A percentile compares a stretch with the other conserved stretches of the same genome.
Conservation (phyloP, 2,329 filamentous ascomycete species). For the Phialophora macrospora region DNA sequence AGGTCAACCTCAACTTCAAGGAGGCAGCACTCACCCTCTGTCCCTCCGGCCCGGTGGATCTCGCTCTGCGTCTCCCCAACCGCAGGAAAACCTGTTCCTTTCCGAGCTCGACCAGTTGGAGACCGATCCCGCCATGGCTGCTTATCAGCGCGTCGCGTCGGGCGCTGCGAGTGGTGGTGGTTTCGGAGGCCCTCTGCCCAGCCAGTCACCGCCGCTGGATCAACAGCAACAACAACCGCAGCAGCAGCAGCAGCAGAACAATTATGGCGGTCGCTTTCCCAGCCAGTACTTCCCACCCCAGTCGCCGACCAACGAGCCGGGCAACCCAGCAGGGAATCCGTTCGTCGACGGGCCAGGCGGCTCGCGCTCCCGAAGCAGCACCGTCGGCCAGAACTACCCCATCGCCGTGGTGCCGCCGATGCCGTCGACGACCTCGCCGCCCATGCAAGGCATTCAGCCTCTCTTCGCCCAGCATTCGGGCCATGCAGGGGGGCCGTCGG, state of each 20-base stretch:
- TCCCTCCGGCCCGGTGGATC: slow-evolving; percentile 35
- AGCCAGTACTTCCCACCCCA: slow-evolving; percentile 34
- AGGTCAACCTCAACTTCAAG: slow-evolving; percentile 11
- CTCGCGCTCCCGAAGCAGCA: slow-evolving; percentile 37
- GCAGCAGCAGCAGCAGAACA: slow-evolving; percentile 3
- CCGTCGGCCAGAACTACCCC: slow-evolving; percentile 37
- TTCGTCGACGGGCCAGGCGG: slow-evolving; percentile 21
- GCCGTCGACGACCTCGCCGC: slow-evolving; percentile 27
- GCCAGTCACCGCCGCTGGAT: slow-evolving; percentile 16
- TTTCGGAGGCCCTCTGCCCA: slow-evolving; percentile 14
- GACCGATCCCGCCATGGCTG: slow-evolving; percentile 22
- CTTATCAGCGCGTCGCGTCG: slow-evolving; percentile 24
- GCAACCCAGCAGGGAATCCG: slow-evolving; percentile 21
- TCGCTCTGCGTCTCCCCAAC: slow-evolving; percentile 32
- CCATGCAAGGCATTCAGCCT: slow-evolving; percentile 31
- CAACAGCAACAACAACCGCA: slow-evolving; percentile 9
- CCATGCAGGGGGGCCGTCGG: neutral
- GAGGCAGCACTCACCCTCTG: slow-evolving; percentile 26
- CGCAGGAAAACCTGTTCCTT: slow-evolving; percentile 12
- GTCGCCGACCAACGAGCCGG: slow-evolving; percentile 29
- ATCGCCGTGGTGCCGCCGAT: slow-evolving; percentile 31
- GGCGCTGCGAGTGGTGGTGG: slow-evolving; percentile 14
- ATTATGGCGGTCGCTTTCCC: slow-evolving; percentile 32
- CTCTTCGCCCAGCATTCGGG: slow-evolving; percentile 37
- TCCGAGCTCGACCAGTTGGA: slow-evolving; percentile 11